A percentile compares a stretch with the other conserved stretches of the same genome.
Conservation (phyloP, 139 green algal species). For the Microglena sp. region DNA sequence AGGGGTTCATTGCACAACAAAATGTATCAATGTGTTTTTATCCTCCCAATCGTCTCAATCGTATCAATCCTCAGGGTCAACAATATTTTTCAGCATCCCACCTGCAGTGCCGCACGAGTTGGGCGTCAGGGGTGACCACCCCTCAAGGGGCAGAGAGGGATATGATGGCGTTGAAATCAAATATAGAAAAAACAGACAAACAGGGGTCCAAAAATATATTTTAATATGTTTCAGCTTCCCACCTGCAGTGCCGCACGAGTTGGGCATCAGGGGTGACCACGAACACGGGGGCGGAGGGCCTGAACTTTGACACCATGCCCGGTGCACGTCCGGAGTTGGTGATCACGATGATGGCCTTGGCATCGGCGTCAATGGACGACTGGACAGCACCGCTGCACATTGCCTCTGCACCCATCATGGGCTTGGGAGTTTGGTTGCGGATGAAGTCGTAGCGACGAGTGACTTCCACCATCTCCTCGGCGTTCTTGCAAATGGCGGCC, state of each 20-base stretch:
- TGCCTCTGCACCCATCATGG: conserved; percentile 35
- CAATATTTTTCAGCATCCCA: too few species aligned
- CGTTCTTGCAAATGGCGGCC: conserved; percentile 58
- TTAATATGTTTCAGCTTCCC: too few species aligned
- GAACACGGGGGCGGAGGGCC: conserved; percentile 36
- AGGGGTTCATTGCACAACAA: too few species aligned
- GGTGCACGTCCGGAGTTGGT: conserved; percentile 34
- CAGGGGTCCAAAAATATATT: too few species aligned
- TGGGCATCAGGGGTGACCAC: conserved; percentile 35
- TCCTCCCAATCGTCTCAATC: too few species aligned
- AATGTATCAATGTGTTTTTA: too few species aligned
- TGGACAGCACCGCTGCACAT: conserved; percentile 29
- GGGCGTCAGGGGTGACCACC: conserved; percentile 33
- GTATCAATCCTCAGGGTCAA: too few species aligned
- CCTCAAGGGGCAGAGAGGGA: conserved; percentile 34
- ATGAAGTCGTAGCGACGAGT: conserved; percentile 46
- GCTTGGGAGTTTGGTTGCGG: conserved; percentile 43
- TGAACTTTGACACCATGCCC: conserved; percentile 46
- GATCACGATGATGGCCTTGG: conserved; percentile 51
- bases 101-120: conserved; percentile 39
- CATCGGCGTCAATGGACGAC: conserved; percentile 59
- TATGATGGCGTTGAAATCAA: too few species aligned
- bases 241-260: conserved; percentile 39
- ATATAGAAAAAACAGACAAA: too few species aligned
- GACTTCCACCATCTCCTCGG: conserved; percentile 55